These are phyloP conservation scores for Alternaria incomplexa DNA, from an alignment of 2,329 filamentous ascomycete genomes.

Conservation along the genomic window DNA sequence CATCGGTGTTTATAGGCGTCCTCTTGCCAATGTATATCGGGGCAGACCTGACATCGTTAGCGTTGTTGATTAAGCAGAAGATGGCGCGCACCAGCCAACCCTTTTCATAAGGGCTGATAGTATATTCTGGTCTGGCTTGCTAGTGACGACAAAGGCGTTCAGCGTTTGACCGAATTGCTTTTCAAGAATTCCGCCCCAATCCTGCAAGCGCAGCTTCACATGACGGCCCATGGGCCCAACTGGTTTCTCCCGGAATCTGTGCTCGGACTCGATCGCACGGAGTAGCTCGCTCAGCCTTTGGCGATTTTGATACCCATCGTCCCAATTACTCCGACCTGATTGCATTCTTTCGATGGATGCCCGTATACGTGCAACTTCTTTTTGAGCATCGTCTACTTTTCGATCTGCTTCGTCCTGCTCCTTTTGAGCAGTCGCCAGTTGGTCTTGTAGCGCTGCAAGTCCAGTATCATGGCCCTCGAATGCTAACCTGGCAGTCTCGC, in stretches of 20 bases:
- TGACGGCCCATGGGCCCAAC: constrained; percentile 84
- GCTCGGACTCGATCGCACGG: constrained; percentile 71
- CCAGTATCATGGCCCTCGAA: constrained; percentile 52
- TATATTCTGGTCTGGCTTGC: constrained; percentile 74
- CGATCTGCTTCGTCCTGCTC: constrained; percentile 24
- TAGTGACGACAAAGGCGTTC: constrained; percentile 81
- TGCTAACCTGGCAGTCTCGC: constrained; percentile 53
- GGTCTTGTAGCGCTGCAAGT: constrained; percentile 43
- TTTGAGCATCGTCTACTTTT: constrained; percentile 37
- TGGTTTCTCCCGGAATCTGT: constrained; percentile 71
- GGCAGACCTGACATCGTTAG: constrained; percentile 47
- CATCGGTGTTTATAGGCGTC: constrained; percentile 61
- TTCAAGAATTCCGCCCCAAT: constrained; percentile 86
- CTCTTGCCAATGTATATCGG: constrained; percentile 70
- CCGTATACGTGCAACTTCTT: constrained; percentile 62
- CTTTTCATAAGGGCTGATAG: constrained; percentile 69
- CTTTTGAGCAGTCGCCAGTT: constrained; percentile 41
- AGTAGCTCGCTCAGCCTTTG: constrained; percentile 68
- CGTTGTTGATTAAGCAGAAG: not conserved
- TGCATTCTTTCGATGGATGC: constrained; percentile 59
- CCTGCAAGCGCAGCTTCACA: constrained; percentile 75
- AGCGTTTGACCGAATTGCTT: constrained; percentile 72
- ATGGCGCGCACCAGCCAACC: constrained; percentile 2
- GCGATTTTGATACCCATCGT: constrained; percentile 66
- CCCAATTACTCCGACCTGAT: constrained; percentile 62